Percentiles rank a stretch among this genome's conserved stretches.
Conservation (phyloP, 2,329 filamentous ascomycete genomes). For the Leptographium lundbergii region DNA sequence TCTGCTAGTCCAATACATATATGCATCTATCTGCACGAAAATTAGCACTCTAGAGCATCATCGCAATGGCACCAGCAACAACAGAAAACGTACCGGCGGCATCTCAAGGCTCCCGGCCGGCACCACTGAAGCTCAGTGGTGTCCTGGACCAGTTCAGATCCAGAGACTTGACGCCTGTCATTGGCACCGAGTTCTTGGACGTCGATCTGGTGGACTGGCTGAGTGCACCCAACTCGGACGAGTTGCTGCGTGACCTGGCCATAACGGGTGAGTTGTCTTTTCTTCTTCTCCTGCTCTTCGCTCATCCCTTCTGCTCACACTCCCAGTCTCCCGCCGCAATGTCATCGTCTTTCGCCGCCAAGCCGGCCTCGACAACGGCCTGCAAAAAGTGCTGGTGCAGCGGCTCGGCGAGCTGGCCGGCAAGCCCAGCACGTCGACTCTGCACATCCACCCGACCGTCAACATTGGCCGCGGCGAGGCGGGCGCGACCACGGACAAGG, state of each 20-base stretch:
- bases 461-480: conserved; percentile 3
- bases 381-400: conserved; percentile 9
- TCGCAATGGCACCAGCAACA: not conserved
- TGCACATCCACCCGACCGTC: conserved; percentile 37
- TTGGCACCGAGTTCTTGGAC: conserved; percentile 39
- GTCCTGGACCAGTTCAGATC: conserved; percentile 29
- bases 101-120: conserved; percentile 3
- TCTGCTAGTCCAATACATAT: not conserved
- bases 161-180: conserved; percentile 39
- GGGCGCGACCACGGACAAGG: conserved; percentile 17
- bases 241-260: conserved; percentile 45
- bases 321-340: conserved; percentile 30
- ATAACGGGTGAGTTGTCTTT: conserved; percentile 38
- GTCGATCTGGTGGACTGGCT: conserved; percentile 40
- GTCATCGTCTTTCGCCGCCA: conserved; percentile 38
- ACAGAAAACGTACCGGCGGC: not conserved
- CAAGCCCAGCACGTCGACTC: conserved; percentile 31
- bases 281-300: not conserved
- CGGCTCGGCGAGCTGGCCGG: conserved; percentile 9
- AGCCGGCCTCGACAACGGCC: conserved; percentile 16
- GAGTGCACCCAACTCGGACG: conserved; percentile 40
- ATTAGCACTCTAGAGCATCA: not conserved
- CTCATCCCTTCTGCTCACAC: not conserved
- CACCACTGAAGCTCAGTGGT: conserved; percentile 17
- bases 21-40: not conserved